A percentile compares a stretch with the other conserved stretches of the same genome.
These are phyloP conservation scores for Rhodomyrtus psidioides DNA, from an alignment of 441 rosid genomes.

Conservation along the genomic window DNA sequence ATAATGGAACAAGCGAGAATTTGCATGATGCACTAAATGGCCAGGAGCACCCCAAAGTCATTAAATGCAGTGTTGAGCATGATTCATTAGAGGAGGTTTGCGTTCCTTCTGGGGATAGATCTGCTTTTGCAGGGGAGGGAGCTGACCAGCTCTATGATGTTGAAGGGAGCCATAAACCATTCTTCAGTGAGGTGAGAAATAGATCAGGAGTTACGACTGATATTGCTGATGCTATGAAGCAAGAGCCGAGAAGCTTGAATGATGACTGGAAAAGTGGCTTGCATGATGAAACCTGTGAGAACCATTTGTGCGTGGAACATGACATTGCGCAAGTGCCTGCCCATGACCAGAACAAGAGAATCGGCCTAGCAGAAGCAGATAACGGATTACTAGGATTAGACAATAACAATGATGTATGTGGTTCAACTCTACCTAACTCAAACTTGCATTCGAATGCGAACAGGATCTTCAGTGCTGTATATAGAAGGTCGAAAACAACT, in stretches of 20 bases:
- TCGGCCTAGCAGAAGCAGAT: slow-evolving; percentile 10
- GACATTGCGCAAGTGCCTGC: slow-evolving; percentile 16
- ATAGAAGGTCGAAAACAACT: slow-evolving; percentile 61
- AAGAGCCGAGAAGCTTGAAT: not conserved
- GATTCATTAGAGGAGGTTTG: slow-evolving; percentile 11
- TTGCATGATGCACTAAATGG: slow-evolving; percentile 24
- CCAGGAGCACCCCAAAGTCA: slow-evolving; percentile 14
- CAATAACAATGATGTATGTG: slow-evolving; percentile 17
- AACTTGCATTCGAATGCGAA: slow-evolving; percentile 30
- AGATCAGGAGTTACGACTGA: slow-evolving; percentile 17
- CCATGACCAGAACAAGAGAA: slow-evolving; percentile 3
- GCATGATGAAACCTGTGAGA: slow-evolving; percentile 19
- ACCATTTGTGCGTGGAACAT: slow-evolving; percentile 21
- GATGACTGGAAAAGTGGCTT: not conserved
- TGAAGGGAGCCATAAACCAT: slow-evolving; percentile 25
- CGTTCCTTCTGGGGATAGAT: slow-evolving; percentile 19
- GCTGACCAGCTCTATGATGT: slow-evolving; percentile 18
- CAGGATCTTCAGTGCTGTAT: slow-evolving; percentile 74
- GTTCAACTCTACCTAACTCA: slow-evolving; percentile 21
- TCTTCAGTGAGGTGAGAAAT: slow-evolving; percentile 37
- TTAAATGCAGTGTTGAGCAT: slow-evolving; percentile 14
- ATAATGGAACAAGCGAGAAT: slow-evolving; percentile 12
- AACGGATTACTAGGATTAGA: slow-evolving; percentile 23
- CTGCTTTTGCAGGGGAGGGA: slow-evolving; percentile 6
- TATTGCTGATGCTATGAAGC: not conserved